Percentiles rank a stretch among this genome's conserved stretches.
phyloP scores from a whole-genome alignment of 2,329 filamentous ascomycete genomes.

The Orbilia ellipsospora region DNA sequence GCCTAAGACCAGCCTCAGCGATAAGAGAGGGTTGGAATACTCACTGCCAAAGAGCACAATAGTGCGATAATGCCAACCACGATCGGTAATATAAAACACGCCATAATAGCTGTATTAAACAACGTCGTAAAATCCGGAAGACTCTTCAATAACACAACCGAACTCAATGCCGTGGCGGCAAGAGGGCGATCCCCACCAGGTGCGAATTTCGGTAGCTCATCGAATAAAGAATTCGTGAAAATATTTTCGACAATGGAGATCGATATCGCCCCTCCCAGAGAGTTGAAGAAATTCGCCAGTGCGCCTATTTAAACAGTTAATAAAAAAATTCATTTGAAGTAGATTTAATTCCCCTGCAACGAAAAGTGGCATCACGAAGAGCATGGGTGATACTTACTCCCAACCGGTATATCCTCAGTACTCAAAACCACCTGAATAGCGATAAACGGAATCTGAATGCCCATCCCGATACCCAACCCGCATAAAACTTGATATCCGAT shows the following conservation, averaged over 20 bases:
- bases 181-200: too few species aligned
- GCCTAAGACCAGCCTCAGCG: too few species aligned
- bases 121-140: constrained; percentile 57
- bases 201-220: constrained; percentile 64
- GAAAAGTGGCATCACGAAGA: too few species aligned
- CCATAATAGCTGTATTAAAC: constrained; percentile 39
- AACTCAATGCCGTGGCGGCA: too few species aligned
- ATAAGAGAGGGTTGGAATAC: too few species aligned
- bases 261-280: constrained; percentile 73
- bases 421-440: constrained; percentile 59
- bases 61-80: constrained; percentile 36
- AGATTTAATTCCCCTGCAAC: too few species aligned
- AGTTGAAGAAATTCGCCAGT: constrained; percentile 71
- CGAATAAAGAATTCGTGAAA: constrained; percentile 73
- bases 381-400: constrained; percentile 48
- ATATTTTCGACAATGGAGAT: constrained; percentile 74
- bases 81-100: constrained; percentile 43
- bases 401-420: constrained; percentile 59
- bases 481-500: constrained; percentile 58
- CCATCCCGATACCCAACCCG: constrained; percentile 59
- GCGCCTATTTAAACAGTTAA: constrained; percentile 45
- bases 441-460: constrained; percentile 59
- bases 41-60: constrained; percentile 22
- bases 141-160: constrained; percentile 41
- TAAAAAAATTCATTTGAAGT: too few species aligned